Evolutionary conservation across 1,284 basidiomycete species (phyloP).

Genomic region (Coniferiporia weirii): DNA sequence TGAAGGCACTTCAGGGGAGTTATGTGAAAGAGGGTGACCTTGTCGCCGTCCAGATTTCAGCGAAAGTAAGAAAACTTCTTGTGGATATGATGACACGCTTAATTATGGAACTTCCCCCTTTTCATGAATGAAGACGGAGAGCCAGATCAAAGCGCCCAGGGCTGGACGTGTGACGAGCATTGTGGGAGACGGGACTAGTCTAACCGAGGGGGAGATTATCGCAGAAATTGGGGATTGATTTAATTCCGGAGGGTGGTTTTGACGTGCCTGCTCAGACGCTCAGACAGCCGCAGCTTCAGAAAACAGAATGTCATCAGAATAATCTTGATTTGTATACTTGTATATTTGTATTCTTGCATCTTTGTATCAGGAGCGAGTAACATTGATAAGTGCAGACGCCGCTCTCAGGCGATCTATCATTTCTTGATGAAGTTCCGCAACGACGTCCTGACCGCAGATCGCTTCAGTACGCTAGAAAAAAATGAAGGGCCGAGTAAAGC

Average conservation of each 20-base stretch:
- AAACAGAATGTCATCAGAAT: background rate
- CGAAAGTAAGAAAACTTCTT: constrained; percentile 28
- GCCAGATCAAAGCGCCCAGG: constrained; percentile 18
- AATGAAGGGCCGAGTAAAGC: background rate
- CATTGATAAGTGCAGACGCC: constrained; percentile 8
- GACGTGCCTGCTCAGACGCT: too few relatives aligned
- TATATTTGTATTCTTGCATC: background rate
- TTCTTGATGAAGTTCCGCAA: constrained; percentile 44
- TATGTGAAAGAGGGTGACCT: constrained; percentile 52
- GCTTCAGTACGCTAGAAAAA: background rate
- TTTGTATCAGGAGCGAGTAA: constrained; percentile 1
- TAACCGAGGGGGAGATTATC: constrained; percentile 18
- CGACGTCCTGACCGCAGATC: constrained; percentile 37
- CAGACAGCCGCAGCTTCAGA: background rate
- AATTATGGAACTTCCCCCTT: background rate
- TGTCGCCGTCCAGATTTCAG: constrained; percentile 31
- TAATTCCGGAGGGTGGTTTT: background rate
- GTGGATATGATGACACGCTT: background rate
- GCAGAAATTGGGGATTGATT: constrained; percentile 16
- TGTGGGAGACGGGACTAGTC: constrained; percentile 17
- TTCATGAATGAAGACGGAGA: constrained; percentile 18
- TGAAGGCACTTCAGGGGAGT: constrained; percentile 12
- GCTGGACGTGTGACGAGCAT: constrained; percentile 16
- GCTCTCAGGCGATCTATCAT: constrained; percentile 33
- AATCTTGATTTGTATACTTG: background rate